Percentiles rank a stretch among this genome's conserved stretches.
These are phyloP conservation scores for Mycena olivaceomarginata DNA, from an alignment of 768 basidiomycete species.

Conservation along the genomic window DNA sequence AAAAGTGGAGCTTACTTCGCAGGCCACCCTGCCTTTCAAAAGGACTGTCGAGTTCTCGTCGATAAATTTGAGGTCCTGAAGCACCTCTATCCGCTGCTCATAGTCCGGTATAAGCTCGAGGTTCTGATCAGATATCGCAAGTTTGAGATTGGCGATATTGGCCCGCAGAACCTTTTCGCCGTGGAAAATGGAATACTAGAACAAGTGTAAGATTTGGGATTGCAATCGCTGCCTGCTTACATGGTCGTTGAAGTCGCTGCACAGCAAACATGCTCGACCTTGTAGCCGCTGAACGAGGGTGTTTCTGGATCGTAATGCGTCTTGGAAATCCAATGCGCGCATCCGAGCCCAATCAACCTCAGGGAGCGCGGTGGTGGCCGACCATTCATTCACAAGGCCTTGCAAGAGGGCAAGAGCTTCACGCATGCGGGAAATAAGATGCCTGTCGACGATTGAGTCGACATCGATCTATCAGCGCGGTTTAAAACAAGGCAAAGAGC, in stretches of 20 bases:
- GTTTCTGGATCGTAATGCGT: slow-evolving; percentile 79
- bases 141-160: slow-evolving; percentile 86
- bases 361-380: slow-evolving; percentile 63
- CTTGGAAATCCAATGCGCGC: slow-evolving; percentile 94
- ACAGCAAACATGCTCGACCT: slow-evolving; percentile 71
- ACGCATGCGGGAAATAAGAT: slow-evolving; percentile 77
- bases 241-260: slow-evolving; percentile 83
- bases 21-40: slow-evolving; percentile 97
- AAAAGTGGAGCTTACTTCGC: slow-evolving; percentile 80
- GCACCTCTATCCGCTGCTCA: slow-evolving; percentile 93
- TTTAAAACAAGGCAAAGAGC: slow-evolving; percentile 23
- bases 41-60: slow-evolving; percentile 97
- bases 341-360: slow-evolving; percentile 93
- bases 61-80: slow-evolving; percentile 94
- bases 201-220: slow-evolving; percentile 21
- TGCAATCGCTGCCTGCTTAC: slow-evolving; percentile 65
- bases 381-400: slow-evolving; percentile 75
- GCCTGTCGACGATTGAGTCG: slow-evolving; percentile 79
- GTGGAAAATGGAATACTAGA: slow-evolving; percentile 87
- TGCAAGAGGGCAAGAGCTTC: slow-evolving; percentile 73
- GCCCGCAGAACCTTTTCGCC: slow-evolving; percentile 83
- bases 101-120: slow-evolving; percentile 98
- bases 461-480: slow-evolving; percentile 75
- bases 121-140: slow-evolving; percentile 96
- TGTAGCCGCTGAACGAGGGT: slow-evolving; percentile 65